Evolutionary conservation across 371 early-diverging fungal genomes (phyloP).

Genomic region (Haplosporangium sp.): DNA sequence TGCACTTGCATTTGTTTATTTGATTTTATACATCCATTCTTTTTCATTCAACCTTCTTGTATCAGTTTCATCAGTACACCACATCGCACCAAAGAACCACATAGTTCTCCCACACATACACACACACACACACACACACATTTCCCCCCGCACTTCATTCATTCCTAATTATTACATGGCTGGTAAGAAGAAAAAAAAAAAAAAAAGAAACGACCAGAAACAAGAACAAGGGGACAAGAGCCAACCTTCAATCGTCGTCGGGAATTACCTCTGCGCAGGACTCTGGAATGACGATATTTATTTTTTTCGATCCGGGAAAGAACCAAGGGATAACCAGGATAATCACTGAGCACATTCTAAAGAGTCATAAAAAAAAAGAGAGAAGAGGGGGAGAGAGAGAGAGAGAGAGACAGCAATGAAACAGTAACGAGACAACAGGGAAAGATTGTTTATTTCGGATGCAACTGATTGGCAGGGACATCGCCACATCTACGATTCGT

Average conservation of each 20-base stretch:
- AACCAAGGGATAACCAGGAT: too few species aligned
- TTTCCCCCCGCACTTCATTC: not conserved
- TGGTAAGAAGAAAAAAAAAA: not conserved
- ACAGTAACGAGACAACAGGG: not conserved
- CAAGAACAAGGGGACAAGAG: conserved; percentile 1
- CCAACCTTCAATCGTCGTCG: not conserved
- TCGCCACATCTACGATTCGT: too few species aligned
- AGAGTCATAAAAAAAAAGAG: too few species aligned
- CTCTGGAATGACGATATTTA: too few species aligned
- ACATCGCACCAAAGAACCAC: too few species aligned
- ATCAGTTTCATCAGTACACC: not conserved
- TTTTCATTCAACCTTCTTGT: not conserved
- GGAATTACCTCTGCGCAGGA: not conserved
- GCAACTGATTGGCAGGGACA: too few species aligned
- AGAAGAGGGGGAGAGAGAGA: too few species aligned
- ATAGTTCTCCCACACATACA: not conserved
- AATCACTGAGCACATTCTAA: too few species aligned
- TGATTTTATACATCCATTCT: not conserved
- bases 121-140: not conserved
- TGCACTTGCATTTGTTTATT: not conserved
- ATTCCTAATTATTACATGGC: not conserved
- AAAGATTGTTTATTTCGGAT: too few species aligned
- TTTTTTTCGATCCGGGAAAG: too few species aligned
- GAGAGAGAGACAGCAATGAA: not conserved
- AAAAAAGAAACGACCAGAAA: conserved; percentile 5